phyloP scores from a whole-genome alignment of 805 yeast genomes.

The Candida coquimbonensis region DNA sequence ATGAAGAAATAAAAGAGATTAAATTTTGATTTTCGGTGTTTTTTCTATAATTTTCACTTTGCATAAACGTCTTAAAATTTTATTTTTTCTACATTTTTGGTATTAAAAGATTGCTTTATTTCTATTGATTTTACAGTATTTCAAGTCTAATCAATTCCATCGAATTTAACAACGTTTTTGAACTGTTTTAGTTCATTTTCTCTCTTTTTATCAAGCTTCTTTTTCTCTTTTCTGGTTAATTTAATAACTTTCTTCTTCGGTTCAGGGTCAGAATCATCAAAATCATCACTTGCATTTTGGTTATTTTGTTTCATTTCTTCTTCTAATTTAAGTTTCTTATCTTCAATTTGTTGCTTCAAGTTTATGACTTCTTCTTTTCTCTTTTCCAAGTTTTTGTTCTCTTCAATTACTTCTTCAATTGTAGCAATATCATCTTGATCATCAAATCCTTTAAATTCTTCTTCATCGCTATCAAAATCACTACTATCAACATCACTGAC shows the following conservation, averaged over 20 bases:
- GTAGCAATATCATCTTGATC: conserved; percentile 21
- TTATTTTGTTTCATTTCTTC: conserved; percentile 13
- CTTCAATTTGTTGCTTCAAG: conserved; percentile 6
- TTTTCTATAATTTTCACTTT: too few relatives aligned
- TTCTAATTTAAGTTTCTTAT: conserved; percentile 1
- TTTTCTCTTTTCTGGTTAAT: conserved; percentile 4
- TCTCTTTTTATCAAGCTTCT: conserved; percentile 15
- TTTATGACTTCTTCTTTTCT: not conserved
- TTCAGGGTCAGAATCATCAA: too few relatives aligned
- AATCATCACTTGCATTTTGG: not conserved
- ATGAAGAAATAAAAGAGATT: too few relatives aligned
- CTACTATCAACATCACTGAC: conserved; percentile 6
- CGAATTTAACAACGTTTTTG: too few relatives aligned
- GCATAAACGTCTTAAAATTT: not conserved
- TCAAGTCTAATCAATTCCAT: too few relatives aligned
- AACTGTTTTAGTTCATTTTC: conserved; percentile 23
- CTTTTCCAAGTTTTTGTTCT: conserved; percentile 2
- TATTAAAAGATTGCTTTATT: too few relatives aligned
- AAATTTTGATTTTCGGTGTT: too few relatives aligned
- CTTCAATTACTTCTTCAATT: conserved; percentile 14
- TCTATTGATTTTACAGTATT: too few relatives aligned
- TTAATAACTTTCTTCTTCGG: too few relatives aligned
- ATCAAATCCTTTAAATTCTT: conserved; percentile 4
- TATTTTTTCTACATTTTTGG: too few relatives aligned
- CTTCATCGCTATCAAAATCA: not conserved